phyloP scores from a whole-genome alignment of 352 stramenopile species.

The Globisporangium spiculum region DNA sequence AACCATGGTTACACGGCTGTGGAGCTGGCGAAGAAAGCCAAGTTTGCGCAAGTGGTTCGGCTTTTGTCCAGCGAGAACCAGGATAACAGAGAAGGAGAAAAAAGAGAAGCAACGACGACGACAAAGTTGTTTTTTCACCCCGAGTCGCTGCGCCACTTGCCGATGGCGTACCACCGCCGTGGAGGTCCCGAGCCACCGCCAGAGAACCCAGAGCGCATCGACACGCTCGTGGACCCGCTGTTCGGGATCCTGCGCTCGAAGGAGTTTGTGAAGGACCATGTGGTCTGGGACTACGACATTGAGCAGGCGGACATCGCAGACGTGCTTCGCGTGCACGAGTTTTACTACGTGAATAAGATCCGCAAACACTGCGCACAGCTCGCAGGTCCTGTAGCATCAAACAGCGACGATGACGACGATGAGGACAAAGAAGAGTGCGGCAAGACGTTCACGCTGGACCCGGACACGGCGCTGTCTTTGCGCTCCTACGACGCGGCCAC shows the following conservation, averaged over 20 bases:
- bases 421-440: slow-evolving; percentile 35
- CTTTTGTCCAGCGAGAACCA: slow-evolving; percentile 20
- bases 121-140: slow-evolving; percentile 78
- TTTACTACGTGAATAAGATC: slow-evolving; percentile 79
- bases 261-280: slow-evolving; percentile 59
- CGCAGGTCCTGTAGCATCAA: slow-evolving; percentile 7
- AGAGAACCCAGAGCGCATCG: slow-evolving; percentile 88
- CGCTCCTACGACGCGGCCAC: slow-evolving; percentile 75
- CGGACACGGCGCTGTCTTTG: slow-evolving; percentile 78
- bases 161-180: slow-evolving; percentile 61
- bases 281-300: slow-evolving; percentile 69
- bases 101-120: background rate
- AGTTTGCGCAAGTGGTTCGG: slow-evolving; percentile 31
- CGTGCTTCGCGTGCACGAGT: slow-evolving; percentile 90
- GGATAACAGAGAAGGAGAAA: slow-evolving; percentile 3
- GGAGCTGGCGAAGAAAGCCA: slow-evolving; percentile 42
- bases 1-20: slow-evolving; percentile 45
- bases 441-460: slow-evolving; percentile 52
- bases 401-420: slow-evolving; percentile 15
- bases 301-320: slow-evolving; percentile 77
- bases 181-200: slow-evolving; percentile 74
- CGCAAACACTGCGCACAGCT: slow-evolving; percentile 44
- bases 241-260: slow-evolving; percentile 69
- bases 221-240: slow-evolving; percentile 74
- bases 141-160: slow-evolving; percentile 75